Evolutionary conservation across 169 alveolate species (phyloP).

Genomic region (Plasmodium gallinaceum): DNA sequence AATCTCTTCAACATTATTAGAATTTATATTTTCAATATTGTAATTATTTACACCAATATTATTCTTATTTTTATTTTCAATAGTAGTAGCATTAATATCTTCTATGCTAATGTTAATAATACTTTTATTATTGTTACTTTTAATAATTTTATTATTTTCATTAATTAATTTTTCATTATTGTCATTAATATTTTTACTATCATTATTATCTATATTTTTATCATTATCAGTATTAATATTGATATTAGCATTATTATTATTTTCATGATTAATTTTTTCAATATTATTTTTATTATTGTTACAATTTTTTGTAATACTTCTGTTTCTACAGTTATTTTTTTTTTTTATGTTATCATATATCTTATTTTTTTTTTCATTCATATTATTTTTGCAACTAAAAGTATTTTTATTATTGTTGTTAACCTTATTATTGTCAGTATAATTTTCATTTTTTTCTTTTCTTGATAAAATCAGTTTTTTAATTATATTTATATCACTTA

Average conservation of each 20-base stretch:
- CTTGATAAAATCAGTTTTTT: background rate
- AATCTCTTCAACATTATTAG: background rate
- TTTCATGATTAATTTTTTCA: background rate
- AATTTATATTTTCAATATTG: background rate
- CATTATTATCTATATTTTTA: background rate
- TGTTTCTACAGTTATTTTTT: background rate
- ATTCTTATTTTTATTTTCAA: conserved; percentile 1
- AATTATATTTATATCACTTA: background rate
- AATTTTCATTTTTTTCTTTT: background rate
- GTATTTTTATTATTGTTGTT: background rate
- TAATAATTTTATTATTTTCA: background rate
- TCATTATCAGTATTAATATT: background rate
- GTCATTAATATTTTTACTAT: conserved; percentile 1
- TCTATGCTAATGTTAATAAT: background rate
- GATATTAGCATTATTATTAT: background rate
- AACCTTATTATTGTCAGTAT: background rate
- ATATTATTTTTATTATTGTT: background rate
- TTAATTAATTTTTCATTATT: background rate
- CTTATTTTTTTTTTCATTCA: background rate
- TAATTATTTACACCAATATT: background rate
- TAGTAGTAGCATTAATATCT: background rate
- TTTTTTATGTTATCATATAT: background rate
- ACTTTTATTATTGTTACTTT: background rate
- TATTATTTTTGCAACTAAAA: background rate
- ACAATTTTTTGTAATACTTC: background rate